These are phyloP conservation scores for Boletus fagicola DNA, from an alignment of 768 basidiomycete species.

Conservation along the genomic window DNA sequence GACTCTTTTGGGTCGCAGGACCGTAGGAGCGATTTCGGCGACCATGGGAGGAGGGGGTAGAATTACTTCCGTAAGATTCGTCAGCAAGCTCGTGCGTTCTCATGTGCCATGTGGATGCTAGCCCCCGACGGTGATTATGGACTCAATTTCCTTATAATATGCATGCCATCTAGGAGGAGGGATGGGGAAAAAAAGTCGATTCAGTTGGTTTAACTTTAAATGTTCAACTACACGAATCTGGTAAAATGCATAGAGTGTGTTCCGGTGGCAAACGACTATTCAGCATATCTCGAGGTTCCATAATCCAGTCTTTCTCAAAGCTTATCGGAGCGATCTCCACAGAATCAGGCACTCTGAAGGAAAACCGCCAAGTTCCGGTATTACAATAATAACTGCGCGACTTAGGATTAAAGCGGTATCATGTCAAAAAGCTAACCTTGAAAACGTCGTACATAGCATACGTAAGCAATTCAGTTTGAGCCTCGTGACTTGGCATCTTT, in stretches of 20 bases:
- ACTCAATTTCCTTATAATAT: conserved; percentile 19
- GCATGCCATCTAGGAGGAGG: conserved; percentile 5
- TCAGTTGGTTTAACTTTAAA: conserved; percentile 13
- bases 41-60: conserved; percentile 35
- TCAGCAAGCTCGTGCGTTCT: conserved; percentile 20
- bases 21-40: conserved; percentile 34
- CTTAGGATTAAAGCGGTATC: conserved; percentile 11
- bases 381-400: conserved; percentile 14
- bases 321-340: conserved; percentile 29
- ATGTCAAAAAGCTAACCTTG: conserved; percentile 31
- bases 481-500: conserved; percentile 18
- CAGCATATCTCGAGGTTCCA: not conserved
- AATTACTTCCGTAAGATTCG: conserved; percentile 20
- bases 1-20: conserved; percentile 36
- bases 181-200: not conserved
- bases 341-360: conserved; percentile 23
- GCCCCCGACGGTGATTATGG: conserved; percentile 17
- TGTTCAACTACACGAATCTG: conserved; percentile 8
- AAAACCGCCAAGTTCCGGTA: conserved; percentile 12
- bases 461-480: conserved; percentile 23
- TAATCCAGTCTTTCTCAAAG: conserved; percentile 16
- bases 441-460: conserved; percentile 14
- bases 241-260: conserved; percentile 8
- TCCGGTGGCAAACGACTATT: conserved; percentile 1
- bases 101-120: conserved; percentile 15